Conservation (phyloP, 164 flowering plant genomes). For the Liriodendron chinense region DNA sequence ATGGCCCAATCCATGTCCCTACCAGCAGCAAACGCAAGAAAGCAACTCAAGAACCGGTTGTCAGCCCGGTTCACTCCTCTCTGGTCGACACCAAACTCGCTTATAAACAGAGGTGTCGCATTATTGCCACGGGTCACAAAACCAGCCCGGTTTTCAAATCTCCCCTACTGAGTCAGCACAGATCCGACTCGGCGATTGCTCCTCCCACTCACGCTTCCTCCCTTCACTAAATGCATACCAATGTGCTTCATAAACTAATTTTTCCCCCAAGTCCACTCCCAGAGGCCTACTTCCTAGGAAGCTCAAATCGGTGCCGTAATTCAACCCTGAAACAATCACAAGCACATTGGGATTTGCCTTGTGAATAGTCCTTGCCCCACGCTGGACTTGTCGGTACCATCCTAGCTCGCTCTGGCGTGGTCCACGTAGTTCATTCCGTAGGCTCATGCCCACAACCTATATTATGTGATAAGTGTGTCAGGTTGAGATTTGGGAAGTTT, state of each 20-base stretch:
- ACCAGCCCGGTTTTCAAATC: constrained; percentile 14
- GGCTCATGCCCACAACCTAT: constrained; percentile 47
- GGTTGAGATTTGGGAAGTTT: no score
- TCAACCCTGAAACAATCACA: constrained; percentile 44
- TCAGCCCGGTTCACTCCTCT: constrained; percentile 32
- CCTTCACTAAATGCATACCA: constrained; percentile 37
- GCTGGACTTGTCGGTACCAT: constrained; percentile 34
- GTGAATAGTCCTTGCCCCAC: constrained; percentile 31
- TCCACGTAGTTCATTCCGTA: constrained; percentile 51
- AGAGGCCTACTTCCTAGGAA: constrained; percentile 24
- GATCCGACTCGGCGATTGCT: constrained; percentile 17
- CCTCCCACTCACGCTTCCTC: constrained; percentile 21
- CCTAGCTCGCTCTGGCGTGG: constrained; percentile 18
- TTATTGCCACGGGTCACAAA: constrained; percentile 21
- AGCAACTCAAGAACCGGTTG: constrained; percentile 42
- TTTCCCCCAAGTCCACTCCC: constrained; percentile 16
- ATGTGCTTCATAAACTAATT: constrained; percentile 52
- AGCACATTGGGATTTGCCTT: constrained; percentile 39
- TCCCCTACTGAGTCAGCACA: constrained; percentile 12
- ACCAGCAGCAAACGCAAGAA: constrained; percentile 28
- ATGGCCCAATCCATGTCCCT: constrained; percentile 52
- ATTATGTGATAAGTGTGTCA: neutral
- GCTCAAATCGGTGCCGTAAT: constrained; percentile 31
- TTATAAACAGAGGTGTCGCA: constrained; percentile 40
- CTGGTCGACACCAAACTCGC: constrained; percentile 55